These are phyloP conservation scores for Flueggea neowawraea DNA, from an alignment of 441 rosid genomes.

Conservation along the genomic window DNA sequence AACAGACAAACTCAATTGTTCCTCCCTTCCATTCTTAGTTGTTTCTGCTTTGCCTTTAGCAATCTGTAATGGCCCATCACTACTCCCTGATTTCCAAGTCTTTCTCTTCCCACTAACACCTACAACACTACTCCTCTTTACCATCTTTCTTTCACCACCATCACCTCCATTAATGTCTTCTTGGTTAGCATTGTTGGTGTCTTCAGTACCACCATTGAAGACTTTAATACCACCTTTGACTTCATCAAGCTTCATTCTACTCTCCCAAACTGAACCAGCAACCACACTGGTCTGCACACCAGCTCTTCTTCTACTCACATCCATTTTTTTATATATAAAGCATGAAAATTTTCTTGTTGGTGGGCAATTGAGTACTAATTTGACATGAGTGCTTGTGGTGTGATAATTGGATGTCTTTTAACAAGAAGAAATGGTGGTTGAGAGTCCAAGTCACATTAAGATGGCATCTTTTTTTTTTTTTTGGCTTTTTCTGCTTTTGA, in stretches of 20 bases:
- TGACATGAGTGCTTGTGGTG: conserved; percentile 10
- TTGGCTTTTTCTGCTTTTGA: background rate
- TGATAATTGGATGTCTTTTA: conserved; percentile 28
- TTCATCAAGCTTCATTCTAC: conserved; percentile 64
- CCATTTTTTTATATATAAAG: conserved; percentile 28
- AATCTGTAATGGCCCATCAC: conserved; percentile 35
- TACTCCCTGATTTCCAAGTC: conserved; percentile 51
- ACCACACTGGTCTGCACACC: conserved; percentile 34
- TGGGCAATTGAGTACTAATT: conserved; percentile 16
- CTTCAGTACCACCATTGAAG: conserved; percentile 43
- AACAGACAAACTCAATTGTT: conserved; percentile 11
- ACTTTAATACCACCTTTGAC: conserved; percentile 50
- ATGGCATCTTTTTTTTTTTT: background rate
- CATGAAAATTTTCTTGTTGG: background rate
- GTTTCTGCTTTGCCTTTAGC: conserved; percentile 20
- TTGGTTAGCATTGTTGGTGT: background rate
- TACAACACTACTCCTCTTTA: background rate
- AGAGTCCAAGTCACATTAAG: too few relatives aligned
- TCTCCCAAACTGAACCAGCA: conserved; percentile 78
- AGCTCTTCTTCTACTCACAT: conserved; percentile 33
- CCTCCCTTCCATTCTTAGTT: conserved; percentile 12
- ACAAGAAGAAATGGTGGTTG: conserved; percentile 37
- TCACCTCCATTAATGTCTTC: background rate
- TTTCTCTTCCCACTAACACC: conserved; percentile 44
- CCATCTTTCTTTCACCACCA: conserved; percentile 5